These are phyloP conservation scores for Acer saccharum DNA, from an alignment of 345 rosid genomes.

Conservation along the genomic window DNA sequence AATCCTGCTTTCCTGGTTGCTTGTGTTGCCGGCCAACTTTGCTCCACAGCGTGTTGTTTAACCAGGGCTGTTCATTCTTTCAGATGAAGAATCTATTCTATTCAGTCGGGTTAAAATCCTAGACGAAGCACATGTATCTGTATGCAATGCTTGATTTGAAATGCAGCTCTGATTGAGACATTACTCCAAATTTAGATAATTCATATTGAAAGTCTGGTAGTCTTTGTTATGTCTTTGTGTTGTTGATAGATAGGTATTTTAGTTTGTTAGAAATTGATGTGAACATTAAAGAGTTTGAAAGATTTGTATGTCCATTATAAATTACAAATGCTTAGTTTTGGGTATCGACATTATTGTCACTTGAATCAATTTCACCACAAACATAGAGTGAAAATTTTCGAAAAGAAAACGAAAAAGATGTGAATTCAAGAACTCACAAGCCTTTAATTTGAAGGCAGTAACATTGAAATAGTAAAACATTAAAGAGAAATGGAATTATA, in stretches of 20 bases:
- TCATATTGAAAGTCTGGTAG: not conserved
- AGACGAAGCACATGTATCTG: conserved; percentile 10
- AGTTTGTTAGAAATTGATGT: conserved; percentile 8
- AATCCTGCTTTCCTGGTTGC: not conserved
- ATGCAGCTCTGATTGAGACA: not conserved
- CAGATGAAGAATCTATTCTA: conserved; percentile 13
- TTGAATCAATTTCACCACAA: no score
- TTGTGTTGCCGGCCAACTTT: conserved; percentile 10
- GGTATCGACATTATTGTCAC: not conserved
- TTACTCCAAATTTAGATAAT: not conserved
- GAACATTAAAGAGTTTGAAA: not conserved
- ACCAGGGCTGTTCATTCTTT: conserved; percentile 1
- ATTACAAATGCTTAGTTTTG: not conserved
- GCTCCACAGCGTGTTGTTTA: not conserved
- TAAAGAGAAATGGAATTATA: conserved; percentile 26
- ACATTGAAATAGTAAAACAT: not conserved
- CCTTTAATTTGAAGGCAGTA: not conserved
- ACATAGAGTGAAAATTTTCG: no score
- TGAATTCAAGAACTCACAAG: no score
- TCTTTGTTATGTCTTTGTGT: not conserved
- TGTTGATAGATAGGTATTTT: not conserved
- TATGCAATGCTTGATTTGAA: not conserved
- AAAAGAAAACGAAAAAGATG: no score
- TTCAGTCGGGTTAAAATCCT: not conserved
- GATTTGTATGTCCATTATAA: not conserved